Percentiles rank a stretch among this genome's conserved stretches.
phyloP scores from a whole-genome alignment of 805 yeast genomes.

The Wickerhamomyces queroliae region DNA sequence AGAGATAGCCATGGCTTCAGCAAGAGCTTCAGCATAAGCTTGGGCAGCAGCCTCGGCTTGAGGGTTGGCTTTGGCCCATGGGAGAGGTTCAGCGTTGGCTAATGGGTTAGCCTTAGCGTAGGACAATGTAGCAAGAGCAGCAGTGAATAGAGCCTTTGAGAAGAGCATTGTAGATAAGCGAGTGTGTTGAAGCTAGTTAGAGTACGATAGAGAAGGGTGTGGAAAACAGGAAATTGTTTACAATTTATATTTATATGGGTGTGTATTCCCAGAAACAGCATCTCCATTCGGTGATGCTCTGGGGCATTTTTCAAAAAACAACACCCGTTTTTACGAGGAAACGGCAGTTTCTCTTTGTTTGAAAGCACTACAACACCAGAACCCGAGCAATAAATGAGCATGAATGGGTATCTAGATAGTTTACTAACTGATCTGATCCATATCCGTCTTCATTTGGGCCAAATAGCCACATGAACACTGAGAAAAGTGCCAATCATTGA shows the following conservation, averaged over 20 bases:
- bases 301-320: too few species aligned
- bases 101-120: slow-evolving; percentile 1
- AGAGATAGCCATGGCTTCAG: slow-evolving; percentile 23
- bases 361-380: too few species aligned
- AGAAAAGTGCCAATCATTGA: too few species aligned
- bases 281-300: too few species aligned
- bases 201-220: not conserved
- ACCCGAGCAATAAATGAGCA: too few species aligned
- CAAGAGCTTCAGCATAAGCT: slow-evolving; percentile 20
- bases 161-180: slow-evolving; percentile 1
- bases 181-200: not conserved
- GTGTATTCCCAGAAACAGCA: too few species aligned
- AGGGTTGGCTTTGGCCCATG: slow-evolving; percentile 20
- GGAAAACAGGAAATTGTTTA: not conserved
- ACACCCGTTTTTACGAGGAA: too few species aligned
- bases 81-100: slow-evolving; percentile 10
- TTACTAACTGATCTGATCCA: too few species aligned
- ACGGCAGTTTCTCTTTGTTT: too few species aligned
- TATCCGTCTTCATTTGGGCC: too few species aligned
- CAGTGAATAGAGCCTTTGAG: not conserved
- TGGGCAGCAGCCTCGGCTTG: slow-evolving; percentile 18
- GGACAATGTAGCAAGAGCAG: slow-evolving; percentile 3
- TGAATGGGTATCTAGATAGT: too few species aligned
- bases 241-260: not conserved
- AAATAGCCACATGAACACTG: too few species aligned